A percentile compares a stretch with the other conserved stretches of the same genome.
phyloP scores from a whole-genome alignment of 1,139 yeast genomes.

The Yamadazyma siamensis region DNA sequence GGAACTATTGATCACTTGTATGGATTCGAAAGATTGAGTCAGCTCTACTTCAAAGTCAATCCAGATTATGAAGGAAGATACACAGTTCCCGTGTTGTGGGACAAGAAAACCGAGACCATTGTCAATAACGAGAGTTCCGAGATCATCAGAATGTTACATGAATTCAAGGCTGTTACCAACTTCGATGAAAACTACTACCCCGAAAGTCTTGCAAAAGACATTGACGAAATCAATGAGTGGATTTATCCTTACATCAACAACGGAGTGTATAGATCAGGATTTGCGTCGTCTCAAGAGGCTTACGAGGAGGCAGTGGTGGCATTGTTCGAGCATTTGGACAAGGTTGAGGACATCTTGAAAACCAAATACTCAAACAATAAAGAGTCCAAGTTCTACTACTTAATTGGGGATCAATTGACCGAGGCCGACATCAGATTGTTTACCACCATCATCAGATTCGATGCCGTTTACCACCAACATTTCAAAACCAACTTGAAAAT shows the following conservation, averaged over 20 bases:
- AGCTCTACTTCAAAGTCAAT: conserved; percentile 71
- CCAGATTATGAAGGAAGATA: conserved; percentile 76
- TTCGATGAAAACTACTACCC: conserved; percentile 63
- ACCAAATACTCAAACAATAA: conserved; percentile 25
- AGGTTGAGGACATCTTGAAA: conserved; percentile 63
- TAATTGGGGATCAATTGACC: conserved; percentile 67
- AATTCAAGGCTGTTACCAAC: conserved; percentile 48
- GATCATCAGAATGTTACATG: conserved; percentile 77
- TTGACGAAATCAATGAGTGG: conserved; percentile 83
- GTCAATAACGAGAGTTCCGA: conserved; percentile 91
- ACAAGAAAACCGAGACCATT: conserved; percentile 72
- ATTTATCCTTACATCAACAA: conserved; percentile 82
- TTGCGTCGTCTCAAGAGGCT: conserved; percentile 79
- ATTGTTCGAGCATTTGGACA: conserved; percentile 70
- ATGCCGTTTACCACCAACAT: conserved; percentile 89
- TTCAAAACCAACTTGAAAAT: conserved; percentile 87
- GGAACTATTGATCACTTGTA: conserved; percentile 69
- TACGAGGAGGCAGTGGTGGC: conserved; percentile 69
- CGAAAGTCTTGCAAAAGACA: conserved; percentile 42
- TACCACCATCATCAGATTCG: conserved; percentile 77
- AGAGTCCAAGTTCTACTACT: conserved; percentile 35
- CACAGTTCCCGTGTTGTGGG: conserved; percentile 95
- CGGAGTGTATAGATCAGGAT: conserved; percentile 93
- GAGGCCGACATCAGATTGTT: conserved; percentile 88
- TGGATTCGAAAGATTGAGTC: conserved; percentile 57